Base-by-base conservation (phyloP, 2,329 filamentous ascomycete species). In the Cercospora citrullina region DNA sequence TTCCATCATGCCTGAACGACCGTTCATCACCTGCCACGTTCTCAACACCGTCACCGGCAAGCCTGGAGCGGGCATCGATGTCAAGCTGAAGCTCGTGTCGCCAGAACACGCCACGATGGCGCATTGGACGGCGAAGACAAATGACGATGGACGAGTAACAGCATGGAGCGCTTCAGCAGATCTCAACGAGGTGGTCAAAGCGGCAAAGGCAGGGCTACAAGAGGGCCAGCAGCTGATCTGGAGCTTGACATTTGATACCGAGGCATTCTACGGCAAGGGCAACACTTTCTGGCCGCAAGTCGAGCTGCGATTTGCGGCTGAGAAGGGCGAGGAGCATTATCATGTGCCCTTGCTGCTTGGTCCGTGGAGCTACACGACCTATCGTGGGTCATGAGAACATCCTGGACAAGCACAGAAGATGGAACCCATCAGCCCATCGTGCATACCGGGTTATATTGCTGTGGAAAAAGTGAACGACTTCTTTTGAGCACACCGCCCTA, bases 301-400 rank as follows among this genome's bases (percentile, higher is more conserved):
- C 2, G 84, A 86, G 75, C 78, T 88, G 63, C 81, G 80, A 65
- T 88, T 88, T 76, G 81, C 83, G 71, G 79, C 79, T 67, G 80
- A 73, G 72, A 74, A 71, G 69, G 78, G 77, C 68, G 76, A 78
- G 23, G 88, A 91, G 83, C 88, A 90, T 76, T 94, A 91, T 76
- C 92, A 95, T 81, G 91, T 95, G 3, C 92, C 92, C 55, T 79
- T 95, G 76, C 77, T 95, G 78, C 78, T 94, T 80, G 89, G 90
- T 71, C 91, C 91, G 31, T 94, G 89, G 81, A 91, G 90, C 77
- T 95, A 93, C 81, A 91, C 90, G 48, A 94, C 91, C 9, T 95
- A 95, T 80, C 83, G 92, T 59, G 92, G 92, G 16, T 92, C 89
- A 78, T 93, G 81, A 82, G 73, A 36, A 31, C 42, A 36, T 45